Evolutionary conservation across 2,329 filamentous ascomycete genomes (phyloP).

Genomic region (Penicillium sp.): DNA sequence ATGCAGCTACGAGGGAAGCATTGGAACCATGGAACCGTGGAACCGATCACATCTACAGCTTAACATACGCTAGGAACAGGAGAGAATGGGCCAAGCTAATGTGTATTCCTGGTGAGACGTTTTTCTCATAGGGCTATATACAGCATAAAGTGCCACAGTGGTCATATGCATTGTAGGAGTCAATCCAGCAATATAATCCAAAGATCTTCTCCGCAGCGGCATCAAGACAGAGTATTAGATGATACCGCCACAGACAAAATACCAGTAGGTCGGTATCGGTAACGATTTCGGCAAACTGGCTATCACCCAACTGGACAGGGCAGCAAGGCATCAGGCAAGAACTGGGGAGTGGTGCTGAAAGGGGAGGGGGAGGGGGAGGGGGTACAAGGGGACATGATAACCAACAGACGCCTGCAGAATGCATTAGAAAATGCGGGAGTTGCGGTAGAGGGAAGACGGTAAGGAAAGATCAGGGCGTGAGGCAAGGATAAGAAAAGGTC

Average conservation of each 20-base stretch:
- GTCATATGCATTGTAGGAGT: constrained; percentile 38
- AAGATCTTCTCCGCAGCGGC: constrained; percentile 6
- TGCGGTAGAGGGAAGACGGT: constrained; percentile 20
- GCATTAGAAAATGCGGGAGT: constrained; percentile 34
- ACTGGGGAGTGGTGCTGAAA: constrained; percentile 1
- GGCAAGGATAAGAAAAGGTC: constrained; percentile 23
- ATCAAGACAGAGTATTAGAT: constrained; percentile 19
- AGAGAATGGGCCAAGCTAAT: constrained; percentile 16
- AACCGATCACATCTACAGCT: too few relatives aligned
- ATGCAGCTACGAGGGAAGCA: background rate
- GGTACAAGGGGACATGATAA: constrained; percentile 27
- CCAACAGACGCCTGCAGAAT: constrained; percentile 44
- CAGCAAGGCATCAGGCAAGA: constrained; percentile 26
- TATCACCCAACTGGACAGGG: constrained; percentile 12
- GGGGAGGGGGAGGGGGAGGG: constrained; percentile 3
- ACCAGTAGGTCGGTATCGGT: background rate
- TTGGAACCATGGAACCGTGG: background rate
- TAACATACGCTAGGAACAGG: constrained; percentile 4
- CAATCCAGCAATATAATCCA: constrained; percentile 19
- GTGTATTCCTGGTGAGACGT: constrained; percentile 28
- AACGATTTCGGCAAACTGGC: background rate
- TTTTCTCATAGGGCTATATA: constrained; percentile 34
- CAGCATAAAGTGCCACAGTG: constrained; percentile 32
- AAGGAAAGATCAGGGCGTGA: constrained; percentile 28
- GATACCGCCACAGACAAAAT: constrained; percentile 8